These are phyloP conservation scores for Tillandsia leiboldiana DNA, from an alignment of 176 grass and related monocot genomes.

Conservation along the genomic window DNA sequence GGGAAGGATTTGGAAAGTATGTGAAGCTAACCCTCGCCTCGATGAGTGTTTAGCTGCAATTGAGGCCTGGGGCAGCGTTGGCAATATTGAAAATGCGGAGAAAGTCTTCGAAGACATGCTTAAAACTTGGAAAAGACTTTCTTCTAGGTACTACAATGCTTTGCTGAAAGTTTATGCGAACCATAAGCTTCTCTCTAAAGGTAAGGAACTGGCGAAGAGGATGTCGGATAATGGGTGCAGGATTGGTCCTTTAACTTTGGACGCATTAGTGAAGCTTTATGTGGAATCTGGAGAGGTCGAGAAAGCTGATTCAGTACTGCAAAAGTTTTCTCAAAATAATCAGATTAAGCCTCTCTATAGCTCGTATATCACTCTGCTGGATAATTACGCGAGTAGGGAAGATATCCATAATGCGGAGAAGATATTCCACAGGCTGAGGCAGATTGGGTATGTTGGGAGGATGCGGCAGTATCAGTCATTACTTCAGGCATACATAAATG, in stretches of 20 bases:
- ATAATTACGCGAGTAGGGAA: conserved; percentile 3
- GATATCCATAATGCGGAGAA: conserved; percentile 25
- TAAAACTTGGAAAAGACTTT: conserved; percentile 15
- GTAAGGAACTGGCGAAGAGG: conserved; percentile 18
- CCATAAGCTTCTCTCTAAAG: conserved; percentile 16
- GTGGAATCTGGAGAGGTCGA: conserved; percentile 11
- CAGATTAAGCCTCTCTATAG: conserved; percentile 2
- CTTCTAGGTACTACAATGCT: conserved; percentile 12
- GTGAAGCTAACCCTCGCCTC: conserved; percentile 3
- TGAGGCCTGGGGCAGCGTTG: conserved; percentile 13
- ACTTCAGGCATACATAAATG: conserved; percentile 19
- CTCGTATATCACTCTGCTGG: conserved; percentile 16
- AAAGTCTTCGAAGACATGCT: conserved; percentile 8
- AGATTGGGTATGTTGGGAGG: conserved; percentile 9
- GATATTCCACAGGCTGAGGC: conserved; percentile 16
- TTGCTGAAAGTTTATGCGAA: conserved; percentile 18
- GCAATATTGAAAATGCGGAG: conserved; percentile 15
- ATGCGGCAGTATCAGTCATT: conserved; percentile 13
- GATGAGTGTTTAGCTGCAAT: conserved; percentile 18
- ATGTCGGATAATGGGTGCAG: conserved; percentile 16
- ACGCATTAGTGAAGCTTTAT: conserved; percentile 21
- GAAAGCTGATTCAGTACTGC: conserved; percentile 22
- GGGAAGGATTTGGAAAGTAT: conserved; percentile 22
- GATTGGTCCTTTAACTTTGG: conserved; percentile 22
- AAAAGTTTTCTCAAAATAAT: conserved; percentile 3